Evolutionary conservation across 2,329 filamentous ascomycete species (phyloP).

Genomic region (Microdochium bolleyi): DNA sequence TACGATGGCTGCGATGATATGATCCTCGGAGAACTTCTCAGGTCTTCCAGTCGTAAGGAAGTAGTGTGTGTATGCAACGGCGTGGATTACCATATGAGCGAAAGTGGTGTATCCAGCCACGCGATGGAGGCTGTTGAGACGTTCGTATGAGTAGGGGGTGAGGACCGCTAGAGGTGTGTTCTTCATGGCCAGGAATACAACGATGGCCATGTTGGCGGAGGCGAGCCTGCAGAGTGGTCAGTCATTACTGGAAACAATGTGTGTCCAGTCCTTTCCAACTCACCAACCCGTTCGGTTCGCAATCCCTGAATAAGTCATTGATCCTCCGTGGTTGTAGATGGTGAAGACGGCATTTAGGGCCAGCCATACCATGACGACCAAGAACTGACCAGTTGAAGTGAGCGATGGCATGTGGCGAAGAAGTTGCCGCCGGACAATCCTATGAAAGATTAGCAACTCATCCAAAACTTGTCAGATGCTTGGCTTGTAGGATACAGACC

Average conservation of each 20-base stretch:
- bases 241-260: not conserved
- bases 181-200: slow-evolving; percentile 38
- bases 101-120: slow-evolving; percentile 33
- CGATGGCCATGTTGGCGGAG: slow-evolving; percentile 32
- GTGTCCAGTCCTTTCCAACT: slow-evolving; percentile 20
- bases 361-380: slow-evolving; percentile 23
- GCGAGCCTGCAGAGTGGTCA: slow-evolving; percentile 30
- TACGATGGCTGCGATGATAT: slow-evolving; percentile 25
- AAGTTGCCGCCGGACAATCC: not conserved
- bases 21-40: slow-evolving; percentile 14
- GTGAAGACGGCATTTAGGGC: slow-evolving; percentile 25
- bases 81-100: slow-evolving; percentile 26
- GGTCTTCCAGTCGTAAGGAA: slow-evolving; percentile 13
- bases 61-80: slow-evolving; percentile 20
- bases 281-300: slow-evolving; percentile 17
- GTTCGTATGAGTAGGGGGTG: slow-evolving; percentile 34
- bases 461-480: too few species aligned
- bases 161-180: slow-evolving; percentile 37
- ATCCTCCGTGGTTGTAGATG: slow-evolving; percentile 12
- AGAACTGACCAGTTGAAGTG: slow-evolving; percentile 27
- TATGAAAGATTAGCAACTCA: not conserved
- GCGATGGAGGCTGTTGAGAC: slow-evolving; percentile 38
- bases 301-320: slow-evolving; percentile 3
- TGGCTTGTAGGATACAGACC: not conserved
- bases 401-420: slow-evolving; percentile 11